phyloP scores from a whole-genome alignment of 805 yeast species.

The Babjeviella inositovora region DNA sequence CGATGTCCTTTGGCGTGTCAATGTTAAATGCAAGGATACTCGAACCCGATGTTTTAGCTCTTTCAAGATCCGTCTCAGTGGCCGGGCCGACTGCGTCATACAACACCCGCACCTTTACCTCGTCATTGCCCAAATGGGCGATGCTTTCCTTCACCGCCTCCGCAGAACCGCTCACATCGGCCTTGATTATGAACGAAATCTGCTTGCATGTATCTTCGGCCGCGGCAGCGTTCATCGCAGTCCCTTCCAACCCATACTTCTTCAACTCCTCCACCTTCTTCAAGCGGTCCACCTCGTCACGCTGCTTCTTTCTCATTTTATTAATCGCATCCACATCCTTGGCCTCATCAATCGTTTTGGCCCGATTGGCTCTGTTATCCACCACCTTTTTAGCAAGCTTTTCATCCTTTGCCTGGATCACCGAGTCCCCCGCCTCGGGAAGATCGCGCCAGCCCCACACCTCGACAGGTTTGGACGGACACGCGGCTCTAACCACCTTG shows the following conservation, averaged over 20 bases:
- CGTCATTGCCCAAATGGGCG: conserved; percentile 72
- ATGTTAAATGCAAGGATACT: conserved; percentile 68
- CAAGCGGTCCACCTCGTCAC: conserved; percentile 32
- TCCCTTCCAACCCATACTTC: conserved; percentile 40
- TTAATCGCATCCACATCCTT: conserved; percentile 59
- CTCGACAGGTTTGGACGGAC: conserved; percentile 84
- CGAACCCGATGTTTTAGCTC: conserved; percentile 61
- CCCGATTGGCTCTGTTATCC: conserved; percentile 41
- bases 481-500: conserved; percentile 42
- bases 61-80: conserved; percentile 45
- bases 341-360: conserved; percentile 35
- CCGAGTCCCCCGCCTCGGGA: conserved; percentile 83
- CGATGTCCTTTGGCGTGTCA: conserved; percentile 47
- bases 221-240: conserved; percentile 20
- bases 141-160: conserved; percentile 86
- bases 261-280: conserved; percentile 40
- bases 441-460: conserved; percentile 88
- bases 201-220: conserved; percentile 11
- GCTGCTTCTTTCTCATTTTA: conserved; percentile 39
- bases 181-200: conserved; percentile 58
- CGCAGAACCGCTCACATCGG: conserved; percentile 89
- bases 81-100: conserved; percentile 69
- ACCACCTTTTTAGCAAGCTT: conserved; percentile 61
- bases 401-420: conserved; percentile 64
- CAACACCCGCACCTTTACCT: conserved; percentile 56